phyloP scores from a whole-genome alignment of 305 asterid species.

The Fraxinus baroniana region DNA sequence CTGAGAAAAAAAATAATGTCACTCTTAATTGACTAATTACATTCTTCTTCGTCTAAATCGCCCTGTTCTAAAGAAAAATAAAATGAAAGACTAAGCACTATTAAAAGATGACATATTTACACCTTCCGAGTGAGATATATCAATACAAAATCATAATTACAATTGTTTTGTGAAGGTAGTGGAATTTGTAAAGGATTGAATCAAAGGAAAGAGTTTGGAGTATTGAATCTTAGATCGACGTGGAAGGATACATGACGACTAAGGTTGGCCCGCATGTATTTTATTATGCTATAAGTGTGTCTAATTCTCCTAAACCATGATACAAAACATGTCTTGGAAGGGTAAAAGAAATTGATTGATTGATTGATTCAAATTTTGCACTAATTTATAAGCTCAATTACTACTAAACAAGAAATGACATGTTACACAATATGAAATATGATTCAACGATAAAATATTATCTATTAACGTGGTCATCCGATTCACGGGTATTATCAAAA shows the following conservation, averaged over 20 bases:
- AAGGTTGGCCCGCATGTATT: not conserved
- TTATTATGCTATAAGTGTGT: not conserved
- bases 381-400: conserved; percentile 11
- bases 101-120: conserved; percentile 9
- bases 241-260: not conserved
- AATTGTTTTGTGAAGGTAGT: not conserved
- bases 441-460: not conserved
- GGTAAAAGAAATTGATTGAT: conserved; percentile 29
- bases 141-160: not conserved
- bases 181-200: not conserved
- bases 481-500: not conserved
- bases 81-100: not conserved
- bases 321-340: conserved; percentile 27
- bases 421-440: conserved; percentile 1
- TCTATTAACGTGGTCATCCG: no score
- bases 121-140: not conserved
- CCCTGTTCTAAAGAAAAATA: not conserved
- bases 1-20: not conserved
- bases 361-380: conserved; percentile 25
- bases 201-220: not conserved
- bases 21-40: not conserved
- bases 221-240: not conserved
- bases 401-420: conserved; percentile 41
- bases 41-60: not conserved
- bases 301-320: conserved; percentile 23